Base-by-base conservation (phyloP, 495 filamentous ascomycete genomes). In the Penicillium alfredii region DNA sequence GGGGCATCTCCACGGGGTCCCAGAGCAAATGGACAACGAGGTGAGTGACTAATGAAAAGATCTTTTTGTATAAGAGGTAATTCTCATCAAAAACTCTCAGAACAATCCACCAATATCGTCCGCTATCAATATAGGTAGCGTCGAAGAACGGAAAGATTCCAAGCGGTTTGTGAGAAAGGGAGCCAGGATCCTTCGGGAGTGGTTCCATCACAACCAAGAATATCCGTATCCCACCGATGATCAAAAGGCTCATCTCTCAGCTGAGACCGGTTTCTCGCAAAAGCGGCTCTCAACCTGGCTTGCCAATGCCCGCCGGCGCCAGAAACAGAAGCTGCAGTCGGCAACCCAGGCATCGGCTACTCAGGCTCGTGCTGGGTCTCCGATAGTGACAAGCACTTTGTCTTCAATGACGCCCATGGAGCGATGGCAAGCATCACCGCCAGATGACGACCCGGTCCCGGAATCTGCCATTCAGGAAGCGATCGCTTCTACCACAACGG, bases 351-450 rank as follows among this genome's bases (percentile, higher is more conserved):
- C 51, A 65, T 78, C 55, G 72, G 80, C 24, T 50, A 74, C 47
- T 39, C 21, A 49, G 26, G 22, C 47, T 20, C 53, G 58, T 5
- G 49, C 54, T 3, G 57, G 62, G 3, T 68, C 64, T 6, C 64
- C 64, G 0, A 53, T 68, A 37, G 53, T 64, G 3, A 55, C 21
- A 38, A 63, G 24, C 44, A 74, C 36, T 56, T 72, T 45, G 52
- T 65, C 50, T 65, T 83, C 72, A 71, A 79, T 68, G 52, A 64
- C 62, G 35, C 86, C 86, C 1, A 62, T 92, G 38, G 84, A 92
- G 53, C 64, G 86, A 58, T 92, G 85, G 86, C 72, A 81, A 56
- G 67, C 76, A 47, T 88, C 84, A 20, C 86, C 86, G 3, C 85
- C 86, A 8, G 85, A 90, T 60, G 71, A 88, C 53, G 86, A 68